A percentile compares a stretch with the other conserved stretches of the same genome.
phyloP scores from a whole-genome alignment of 208 protist species.

The Porcisia deanei region DNA sequence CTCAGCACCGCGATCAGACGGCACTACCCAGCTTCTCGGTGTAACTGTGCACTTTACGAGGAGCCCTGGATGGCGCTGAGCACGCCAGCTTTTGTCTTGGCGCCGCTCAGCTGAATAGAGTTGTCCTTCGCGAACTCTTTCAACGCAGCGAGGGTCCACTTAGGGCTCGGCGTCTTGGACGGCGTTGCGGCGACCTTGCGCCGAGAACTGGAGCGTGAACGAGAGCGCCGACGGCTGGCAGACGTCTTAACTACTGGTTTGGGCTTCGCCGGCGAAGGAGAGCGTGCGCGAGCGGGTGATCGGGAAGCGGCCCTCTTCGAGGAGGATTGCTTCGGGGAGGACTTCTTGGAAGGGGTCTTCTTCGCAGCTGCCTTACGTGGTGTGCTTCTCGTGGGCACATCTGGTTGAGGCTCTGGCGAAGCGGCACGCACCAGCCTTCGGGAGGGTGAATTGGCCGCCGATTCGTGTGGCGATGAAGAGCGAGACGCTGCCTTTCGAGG shows the following conservation, averaged over 20 bases:
- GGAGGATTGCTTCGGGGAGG: neutral
- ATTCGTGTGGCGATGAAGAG: conserved; percentile 17
- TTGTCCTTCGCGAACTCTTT: conserved; percentile 71
- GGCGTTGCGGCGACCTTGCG: neutral
- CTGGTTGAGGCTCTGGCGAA: neutral
- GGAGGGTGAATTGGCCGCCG: neutral
- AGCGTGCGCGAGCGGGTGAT: conserved; percentile 22
- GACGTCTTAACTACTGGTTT: conserved; percentile 14
- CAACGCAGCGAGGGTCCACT: conserved; percentile 69
- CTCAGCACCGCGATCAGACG: neutral
- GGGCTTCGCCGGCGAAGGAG: conserved; percentile 29
- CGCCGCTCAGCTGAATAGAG: conserved; percentile 42
- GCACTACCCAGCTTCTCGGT: neutral
- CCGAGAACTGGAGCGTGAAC: conserved; percentile 8
- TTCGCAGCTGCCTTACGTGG: conserved; percentile 22
- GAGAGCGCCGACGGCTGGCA: conserved; percentile 12
- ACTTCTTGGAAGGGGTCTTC: conserved; percentile 11
- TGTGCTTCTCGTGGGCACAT: neutral
- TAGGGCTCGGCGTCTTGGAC: conserved; percentile 38
- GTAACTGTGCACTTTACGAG: neutral
- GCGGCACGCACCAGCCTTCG: conserved; percentile 10
- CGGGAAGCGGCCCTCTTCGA: conserved; percentile 14
- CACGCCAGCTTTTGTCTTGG: conserved; percentile 62
- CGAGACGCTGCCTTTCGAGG: neutral
- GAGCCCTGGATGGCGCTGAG: conserved; percentile 51